These are phyloP conservation scores for Hirsutella rhossiliensis DNA, from an alignment of 2,329 filamentous ascomycete genomes.

Conservation along the genomic window DNA sequence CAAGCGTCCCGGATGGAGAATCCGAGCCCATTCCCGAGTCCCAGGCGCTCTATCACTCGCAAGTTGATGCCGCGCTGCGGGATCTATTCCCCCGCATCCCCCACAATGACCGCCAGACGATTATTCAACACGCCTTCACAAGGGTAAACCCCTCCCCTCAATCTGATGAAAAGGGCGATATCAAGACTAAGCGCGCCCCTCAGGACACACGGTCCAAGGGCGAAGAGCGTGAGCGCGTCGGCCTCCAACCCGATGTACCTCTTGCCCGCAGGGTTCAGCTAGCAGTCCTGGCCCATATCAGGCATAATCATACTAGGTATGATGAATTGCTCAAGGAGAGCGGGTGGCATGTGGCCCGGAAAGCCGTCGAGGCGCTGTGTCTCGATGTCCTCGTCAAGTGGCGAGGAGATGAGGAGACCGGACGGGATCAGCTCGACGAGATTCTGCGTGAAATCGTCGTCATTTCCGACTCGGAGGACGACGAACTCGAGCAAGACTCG, in stretches of 20 bases:
- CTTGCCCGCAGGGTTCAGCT: slow-evolving; percentile 52
- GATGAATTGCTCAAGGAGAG: slow-evolving; percentile 41
- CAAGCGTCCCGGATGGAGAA: slow-evolving; percentile 13
- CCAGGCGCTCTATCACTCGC: slow-evolving; percentile 47
- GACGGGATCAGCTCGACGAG: slow-evolving; percentile 54
- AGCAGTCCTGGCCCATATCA: slow-evolving; percentile 53
- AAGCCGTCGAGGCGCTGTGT: slow-evolving; percentile 47
- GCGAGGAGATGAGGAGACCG: slow-evolving; percentile 59
- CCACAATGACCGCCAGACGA: slow-evolving; percentile 48
- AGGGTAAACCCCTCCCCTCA: slow-evolving; percentile 28
- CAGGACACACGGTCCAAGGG: slow-evolving; percentile 30
- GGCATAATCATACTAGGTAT: slow-evolving; percentile 55
- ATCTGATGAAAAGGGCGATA: background rate
- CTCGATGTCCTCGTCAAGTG: slow-evolving; percentile 58
- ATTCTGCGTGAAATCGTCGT: slow-evolving; percentile 55
- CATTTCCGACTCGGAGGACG: slow-evolving; percentile 25
- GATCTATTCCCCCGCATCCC: slow-evolving; percentile 56
- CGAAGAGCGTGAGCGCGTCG: slow-evolving; percentile 42
- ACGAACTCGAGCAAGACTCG: slow-evolving; percentile 7
- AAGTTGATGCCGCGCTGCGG: slow-evolving; percentile 49
- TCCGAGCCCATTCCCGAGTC: slow-evolving; percentile 46
- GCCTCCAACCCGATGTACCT: slow-evolving; percentile 40
- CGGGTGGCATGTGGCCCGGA: slow-evolving; percentile 30
- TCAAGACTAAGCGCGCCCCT: background rate
- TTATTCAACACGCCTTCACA: slow-evolving; percentile 51